Evolutionary conservation across 1,284 basidiomycete genomes (phyloP).

Genomic region (Polyporus tsugae): DNA sequence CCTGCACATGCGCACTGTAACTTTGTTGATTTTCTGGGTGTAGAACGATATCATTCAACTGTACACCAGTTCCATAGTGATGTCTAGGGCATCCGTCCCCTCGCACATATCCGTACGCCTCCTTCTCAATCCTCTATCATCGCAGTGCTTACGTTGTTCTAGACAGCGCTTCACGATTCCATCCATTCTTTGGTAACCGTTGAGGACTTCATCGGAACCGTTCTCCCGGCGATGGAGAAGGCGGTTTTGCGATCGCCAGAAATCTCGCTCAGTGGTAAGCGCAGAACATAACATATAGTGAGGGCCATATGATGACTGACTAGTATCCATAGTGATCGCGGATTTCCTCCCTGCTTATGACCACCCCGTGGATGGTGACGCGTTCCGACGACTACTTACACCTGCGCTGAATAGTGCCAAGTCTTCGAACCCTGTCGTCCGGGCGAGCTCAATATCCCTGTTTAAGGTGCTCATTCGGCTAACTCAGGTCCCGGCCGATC

Average conservation of each 20-base stretch:
- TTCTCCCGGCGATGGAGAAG: slow-evolving; percentile 79
- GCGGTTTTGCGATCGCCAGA: slow-evolving; percentile 79
- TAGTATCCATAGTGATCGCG: slow-evolving; percentile 51
- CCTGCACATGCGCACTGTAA: background rate
- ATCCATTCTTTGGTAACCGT: slow-evolving; percentile 58
- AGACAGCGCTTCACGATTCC: slow-evolving; percentile 69
- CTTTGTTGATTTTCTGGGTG: background rate
- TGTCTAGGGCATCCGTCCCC: slow-evolving; percentile 63
- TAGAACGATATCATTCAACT: slow-evolving; percentile 62
- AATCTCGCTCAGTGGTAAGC: slow-evolving; percentile 65
- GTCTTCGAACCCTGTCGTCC: slow-evolving; percentile 75
- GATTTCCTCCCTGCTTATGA: slow-evolving; percentile 67
- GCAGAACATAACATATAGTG: background rate
- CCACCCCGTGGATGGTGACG: slow-evolving; percentile 58
- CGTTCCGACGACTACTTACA: slow-evolving; percentile 71
- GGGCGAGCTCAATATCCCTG: slow-evolving; percentile 65
- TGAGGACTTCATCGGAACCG: slow-evolving; percentile 56
- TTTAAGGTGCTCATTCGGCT: slow-evolving; percentile 64
- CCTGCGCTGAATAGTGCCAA: slow-evolving; percentile 78
- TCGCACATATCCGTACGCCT: slow-evolving; percentile 56
- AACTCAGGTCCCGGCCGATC: slow-evolving; percentile 42
- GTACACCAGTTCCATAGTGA: slow-evolving; percentile 60
- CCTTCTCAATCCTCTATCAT: slow-evolving; percentile 27
- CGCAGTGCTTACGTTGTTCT: slow-evolving; percentile 19
- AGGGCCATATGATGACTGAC: background rate